Base-by-base conservation (phyloP, 83 land plant genomes). In the Diphasiastrum complanatum region DNA sequence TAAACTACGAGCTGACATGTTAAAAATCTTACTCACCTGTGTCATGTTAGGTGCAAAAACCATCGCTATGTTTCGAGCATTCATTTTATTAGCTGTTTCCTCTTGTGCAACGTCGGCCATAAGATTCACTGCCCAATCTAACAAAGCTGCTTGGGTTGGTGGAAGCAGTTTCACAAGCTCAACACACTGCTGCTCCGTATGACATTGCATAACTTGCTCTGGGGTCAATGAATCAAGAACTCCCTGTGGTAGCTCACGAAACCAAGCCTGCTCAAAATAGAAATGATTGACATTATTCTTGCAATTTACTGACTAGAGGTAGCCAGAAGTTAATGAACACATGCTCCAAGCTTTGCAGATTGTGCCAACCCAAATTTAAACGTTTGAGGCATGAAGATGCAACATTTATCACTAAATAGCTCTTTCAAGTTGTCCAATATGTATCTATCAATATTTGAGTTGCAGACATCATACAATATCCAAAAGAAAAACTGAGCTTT, bases 81-180 rank as follows among this genome's bases (percentile, higher is more conserved):
- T 58, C 61, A 58, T 58, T 34, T 58, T 58, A 19, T 58, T 58
- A 3, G 24, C 2, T 2, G 28, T 24, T 58, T 58, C 61, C 18
- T 58, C 45, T 35, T 58, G 61, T 6, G 35, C 61, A 16, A 58
- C 61, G 35, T 58, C 61, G 2, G 61, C 61, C 61, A 58, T 58
- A 30, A 58, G 33, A n/a, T 58, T 35, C 43, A 58, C 43, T 5
- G 19, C 61, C 61, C 61, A 58, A 19, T 58, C 51, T 18, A 58
- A 34, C 61, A 58, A 36, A 2, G 61, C 45, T 16, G 52, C 61
- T 19, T 58, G 61, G 43, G 61, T 33, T 2, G 43, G 43, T 14
- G 61, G 61, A n/a, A 58, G 19, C 22, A 35, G n/a, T 24, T 58
- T 32, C n/a, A 35, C 61, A n/a, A 58, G 19, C 45, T 5, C 43